These are phyloP conservation scores for Trichosanthes cucumerina DNA, from an alignment of 306 rosid genomes.

Conservation along the genomic window DNA sequence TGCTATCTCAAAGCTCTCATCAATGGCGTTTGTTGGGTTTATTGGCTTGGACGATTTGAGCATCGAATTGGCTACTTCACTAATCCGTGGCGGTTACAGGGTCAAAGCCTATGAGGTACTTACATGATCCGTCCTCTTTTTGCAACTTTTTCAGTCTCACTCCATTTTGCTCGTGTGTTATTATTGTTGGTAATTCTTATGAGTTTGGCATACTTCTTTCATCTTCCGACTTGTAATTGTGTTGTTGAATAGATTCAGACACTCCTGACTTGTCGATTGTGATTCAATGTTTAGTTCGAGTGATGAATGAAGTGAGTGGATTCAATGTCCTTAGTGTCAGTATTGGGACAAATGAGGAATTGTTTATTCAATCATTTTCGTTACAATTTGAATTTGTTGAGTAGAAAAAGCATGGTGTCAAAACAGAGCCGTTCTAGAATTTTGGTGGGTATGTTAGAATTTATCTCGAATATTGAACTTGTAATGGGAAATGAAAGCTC, in stretches of 20 bases:
- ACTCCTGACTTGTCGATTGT: background rate
- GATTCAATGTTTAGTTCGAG: background rate
- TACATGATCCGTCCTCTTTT: background rate
- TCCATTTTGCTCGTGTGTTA: background rate
- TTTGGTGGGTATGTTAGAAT: background rate
- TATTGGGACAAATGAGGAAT: background rate
- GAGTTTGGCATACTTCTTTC: background rate
- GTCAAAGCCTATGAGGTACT: constrained; percentile 11
- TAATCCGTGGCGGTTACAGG: background rate
- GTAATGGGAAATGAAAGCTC: background rate
- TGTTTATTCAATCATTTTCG: background rate
- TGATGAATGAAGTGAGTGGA: background rate
- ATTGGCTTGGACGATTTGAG: constrained; percentile 15
- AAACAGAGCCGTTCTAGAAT: background rate
- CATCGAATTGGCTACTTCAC: constrained; percentile 10
- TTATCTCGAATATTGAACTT: background rate
- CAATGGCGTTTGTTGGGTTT: constrained; percentile 12
- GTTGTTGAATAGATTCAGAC: background rate
- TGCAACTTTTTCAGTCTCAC: background rate
- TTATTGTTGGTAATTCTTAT: background rate
- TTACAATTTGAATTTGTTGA: background rate
- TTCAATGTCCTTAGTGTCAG: background rate
- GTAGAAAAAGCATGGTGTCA: background rate
- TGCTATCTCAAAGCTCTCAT: background rate
- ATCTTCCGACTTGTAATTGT: background rate